Conservation (phyloP, 371 early-diverging fungal species). For the Lichtheimia hyalospora region DNA sequence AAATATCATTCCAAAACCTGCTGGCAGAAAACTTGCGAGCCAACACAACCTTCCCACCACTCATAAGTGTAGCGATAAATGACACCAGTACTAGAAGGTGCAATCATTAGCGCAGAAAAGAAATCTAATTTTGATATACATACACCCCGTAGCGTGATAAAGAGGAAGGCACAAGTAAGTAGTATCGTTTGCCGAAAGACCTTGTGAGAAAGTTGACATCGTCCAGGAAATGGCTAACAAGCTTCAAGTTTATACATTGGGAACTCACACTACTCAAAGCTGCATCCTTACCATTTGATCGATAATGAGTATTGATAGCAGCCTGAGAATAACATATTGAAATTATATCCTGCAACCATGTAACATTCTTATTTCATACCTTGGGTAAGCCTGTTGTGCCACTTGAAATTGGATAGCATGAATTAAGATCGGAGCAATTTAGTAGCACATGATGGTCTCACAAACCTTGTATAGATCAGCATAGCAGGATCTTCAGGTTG, state of each 20-base stretch:
- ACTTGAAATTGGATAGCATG: neutral
- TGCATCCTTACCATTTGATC: neutral
- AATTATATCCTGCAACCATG: neutral
- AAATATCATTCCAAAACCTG: constrained; percentile 52
- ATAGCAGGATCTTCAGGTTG: constrained; percentile 27
- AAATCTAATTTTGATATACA: neutral
- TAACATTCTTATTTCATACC: constrained; percentile 12
- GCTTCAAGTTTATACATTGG: neutral
- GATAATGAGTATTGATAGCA: constrained; percentile 1
- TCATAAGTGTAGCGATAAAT: constrained; percentile 16
- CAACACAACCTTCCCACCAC: constrained; percentile 43
- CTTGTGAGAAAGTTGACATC: neutral
- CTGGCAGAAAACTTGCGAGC: constrained; percentile 51
- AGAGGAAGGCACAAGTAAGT: constrained; percentile 45
- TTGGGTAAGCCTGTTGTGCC: constrained; percentile 24
- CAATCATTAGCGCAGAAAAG: too few species aligned
- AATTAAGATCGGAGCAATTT: neutral
- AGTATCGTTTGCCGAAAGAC: constrained; percentile 17
- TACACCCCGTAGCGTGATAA: constrained; percentile 50
- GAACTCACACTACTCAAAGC: neutral
- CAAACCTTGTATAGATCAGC: constrained; percentile 38
- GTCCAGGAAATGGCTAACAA: constrained; percentile 5
- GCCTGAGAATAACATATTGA: neutral
- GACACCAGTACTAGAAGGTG: constrained; percentile 24
- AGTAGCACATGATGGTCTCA: neutral